Evolutionary conservation across 2,329 filamentous ascomycete genomes (phyloP), one percentile per base, ranked within the genome.

Genomic region (Sporothrix globosa): DNA sequence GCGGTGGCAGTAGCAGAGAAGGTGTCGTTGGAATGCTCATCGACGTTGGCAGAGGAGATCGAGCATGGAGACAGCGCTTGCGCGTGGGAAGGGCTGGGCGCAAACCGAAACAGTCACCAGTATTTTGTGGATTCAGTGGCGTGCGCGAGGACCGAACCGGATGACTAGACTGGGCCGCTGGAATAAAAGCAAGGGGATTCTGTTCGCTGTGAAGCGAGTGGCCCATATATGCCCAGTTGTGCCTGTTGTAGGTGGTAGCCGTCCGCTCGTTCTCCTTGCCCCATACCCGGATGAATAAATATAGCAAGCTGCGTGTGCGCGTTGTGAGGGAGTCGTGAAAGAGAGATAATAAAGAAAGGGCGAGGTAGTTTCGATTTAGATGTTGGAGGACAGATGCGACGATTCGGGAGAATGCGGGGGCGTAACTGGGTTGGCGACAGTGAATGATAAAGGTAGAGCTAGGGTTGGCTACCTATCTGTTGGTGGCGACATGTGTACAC

Each of bases 21-120:
- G 52, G 4, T 4, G 27, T n/a, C 4, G 70, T 52, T 27, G 60
- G 52, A 34, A 60, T 46, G 27, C 21, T 34, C 67, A 71, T 69
- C 67, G 67, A 69, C 41, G 17, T 48, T 3, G 46, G 19, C 21
- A n/a, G 10, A 27, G 21, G 48, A 17, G 7, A 4, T 6, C n/a
- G 41, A 48, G 44, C 34, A 21, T 17, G 24, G 24, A 21, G 30
- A 63, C 3, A 54, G 30, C 2, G 53, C 41, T 34, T 34, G 34
- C 34, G 34, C 34, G 5, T 34, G 34, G 5, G 34, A 4, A 27
- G 21, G 58, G 17, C 58, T 46, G 41, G 44, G 39, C 39, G n/a
- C 6, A 39, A 44, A 61, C 11, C 34, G 34, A 44, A 27, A 46
- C 11, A 39, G 24, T 46, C 56, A 34, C 13, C 21, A 54, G 34